Percentiles rank a stretch among this genome's conserved stretches.
phyloP scores from a whole-genome alignment of 306 rosid genomes.

The Rosa lucieae region DNA sequence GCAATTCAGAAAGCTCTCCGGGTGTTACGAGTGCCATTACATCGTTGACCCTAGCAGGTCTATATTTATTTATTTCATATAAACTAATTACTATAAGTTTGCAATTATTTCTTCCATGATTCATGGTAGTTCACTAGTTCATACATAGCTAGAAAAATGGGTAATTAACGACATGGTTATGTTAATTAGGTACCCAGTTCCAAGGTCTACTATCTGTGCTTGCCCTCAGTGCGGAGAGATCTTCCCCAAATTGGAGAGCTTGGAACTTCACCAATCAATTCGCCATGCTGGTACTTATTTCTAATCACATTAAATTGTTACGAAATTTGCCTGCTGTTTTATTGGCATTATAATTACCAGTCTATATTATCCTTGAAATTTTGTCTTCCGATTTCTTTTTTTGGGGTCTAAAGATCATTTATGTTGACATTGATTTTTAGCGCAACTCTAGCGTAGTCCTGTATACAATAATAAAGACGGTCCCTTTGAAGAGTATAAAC shows the following conservation, averaged over 20 bases:
- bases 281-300: slow-evolving; percentile 81
- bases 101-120: not conserved
- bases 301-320: not conserved
- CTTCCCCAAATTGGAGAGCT: slow-evolving; percentile 78
- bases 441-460: not conserved
- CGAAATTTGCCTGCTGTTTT: not conserved
- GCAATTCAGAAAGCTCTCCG: slow-evolving; percentile 91
- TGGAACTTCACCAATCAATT: slow-evolving; percentile 90
- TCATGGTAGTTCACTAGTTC: not conserved
- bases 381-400: too few relatives aligned
- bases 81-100: not conserved
- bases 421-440: not conserved
- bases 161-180: not conserved
- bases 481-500: not conserved
- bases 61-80: too few relatives aligned
- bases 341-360: not conserved
- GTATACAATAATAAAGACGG: not conserved
- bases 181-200: slow-evolving; percentile 54
- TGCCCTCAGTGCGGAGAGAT: slow-evolving; percentile 95
- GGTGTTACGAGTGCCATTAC: slow-evolving; percentile 96
- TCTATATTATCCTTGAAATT: not conserved
- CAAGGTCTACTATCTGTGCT: slow-evolving; percentile 67
- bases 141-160: not conserved
- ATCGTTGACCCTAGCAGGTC: slow-evolving; percentile 92
- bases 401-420: not conserved